Evolutionary conservation across 306 rosid genomes (phyloP), one percentile per base, ranked within the genome.

Genomic region (Acacia melanoxylon): DNA sequence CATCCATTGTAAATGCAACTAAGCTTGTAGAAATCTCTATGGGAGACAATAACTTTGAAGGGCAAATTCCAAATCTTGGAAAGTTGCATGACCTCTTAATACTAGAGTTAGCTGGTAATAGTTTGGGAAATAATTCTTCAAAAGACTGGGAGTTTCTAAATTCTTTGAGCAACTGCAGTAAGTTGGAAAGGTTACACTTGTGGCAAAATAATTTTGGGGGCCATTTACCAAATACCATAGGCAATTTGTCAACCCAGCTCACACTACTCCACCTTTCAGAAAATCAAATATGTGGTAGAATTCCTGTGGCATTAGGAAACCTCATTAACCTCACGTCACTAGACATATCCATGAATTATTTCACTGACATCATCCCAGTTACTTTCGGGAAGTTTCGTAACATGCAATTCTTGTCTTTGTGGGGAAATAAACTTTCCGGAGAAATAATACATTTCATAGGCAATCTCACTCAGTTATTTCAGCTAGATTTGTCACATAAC

Each of bases 31-130:
- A 0, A 0, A 25, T 80, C 0, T 68, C 61, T 17, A 54, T 80
- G 12, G 24, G 15, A 59, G 0, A 0, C 0, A 80, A 72, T 35
- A 0, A 72, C 0, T 80, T 80, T 37, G 61, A 14, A 4, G 83
- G 78, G 17, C 35, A 29, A 58, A 15, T 63, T 13, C 69, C 69
- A 63, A 71, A 29, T 52, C 71, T 80, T 5, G 83, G 72, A 24
- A 80, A 33, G 4, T 48, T 72, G 22, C 24, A 11, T 29, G 22
- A 59, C 49, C 71, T 72, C 45, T 72, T 41, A 20, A 0, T 0
- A 3, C 17, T 59, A 0, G 66, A 4, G 0, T 0, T 59, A 0
- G 2, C 0, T 10, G 0, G 0, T 0, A 59, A 10, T 24, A 22
- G 4, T 59, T 2, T 22, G 2, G 66, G 66, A 24, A 59, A 8